phyloP scores from a whole-genome alignment of 2,329 filamentous ascomycete genomes.

The Cladophialophora psammophila region DNA sequence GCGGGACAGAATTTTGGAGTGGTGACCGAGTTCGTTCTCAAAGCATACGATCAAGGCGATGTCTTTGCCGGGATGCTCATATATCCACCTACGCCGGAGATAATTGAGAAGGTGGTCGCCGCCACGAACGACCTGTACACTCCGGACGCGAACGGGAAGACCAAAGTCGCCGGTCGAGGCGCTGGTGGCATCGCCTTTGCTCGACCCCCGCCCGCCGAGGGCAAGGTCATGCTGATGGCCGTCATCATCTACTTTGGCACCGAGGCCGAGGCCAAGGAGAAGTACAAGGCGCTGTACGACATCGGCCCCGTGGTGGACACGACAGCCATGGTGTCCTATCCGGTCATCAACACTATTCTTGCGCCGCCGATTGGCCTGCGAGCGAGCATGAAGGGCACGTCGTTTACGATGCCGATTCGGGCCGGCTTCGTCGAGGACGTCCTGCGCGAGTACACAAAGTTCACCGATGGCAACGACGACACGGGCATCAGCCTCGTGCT shows the following conservation, averaged over 20 bases:
- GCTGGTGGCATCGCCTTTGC: slow-evolving; percentile 43
- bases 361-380: slow-evolving; percentile 51
- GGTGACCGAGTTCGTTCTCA: slow-evolving; percentile 52
- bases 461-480: slow-evolving; percentile 43
- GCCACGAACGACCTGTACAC: slow-evolving; percentile 40
- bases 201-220: slow-evolving; percentile 44
- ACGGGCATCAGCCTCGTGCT: slow-evolving; percentile 46
- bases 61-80: slow-evolving; percentile 48
- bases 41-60: slow-evolving; percentile 45
- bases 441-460: slow-evolving; percentile 44
- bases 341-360: slow-evolving; percentile 49
- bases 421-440: slow-evolving; percentile 45
- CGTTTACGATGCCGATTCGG: slow-evolving; percentile 53
- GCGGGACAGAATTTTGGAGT: slow-evolving; percentile 54
- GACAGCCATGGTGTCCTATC: slow-evolving; percentile 52
- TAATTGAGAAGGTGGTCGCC: slow-evolving; percentile 41
- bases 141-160: slow-evolving; percentile 37
- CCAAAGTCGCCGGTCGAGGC: slow-evolving; percentile 35
- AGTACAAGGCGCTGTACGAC: slow-evolving; percentile 50
- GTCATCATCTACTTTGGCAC: slow-evolving; percentile 50
- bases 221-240: slow-evolving; percentile 43
- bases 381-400: slow-evolving; percentile 55
- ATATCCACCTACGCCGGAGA: slow-evolving; percentile 40
- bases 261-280: slow-evolving; percentile 46
- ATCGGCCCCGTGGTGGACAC: slow-evolving; percentile 50